Conservation (phyloP, 108 stramenopile species). For the Pseudonitzschia pungens region DNA sequence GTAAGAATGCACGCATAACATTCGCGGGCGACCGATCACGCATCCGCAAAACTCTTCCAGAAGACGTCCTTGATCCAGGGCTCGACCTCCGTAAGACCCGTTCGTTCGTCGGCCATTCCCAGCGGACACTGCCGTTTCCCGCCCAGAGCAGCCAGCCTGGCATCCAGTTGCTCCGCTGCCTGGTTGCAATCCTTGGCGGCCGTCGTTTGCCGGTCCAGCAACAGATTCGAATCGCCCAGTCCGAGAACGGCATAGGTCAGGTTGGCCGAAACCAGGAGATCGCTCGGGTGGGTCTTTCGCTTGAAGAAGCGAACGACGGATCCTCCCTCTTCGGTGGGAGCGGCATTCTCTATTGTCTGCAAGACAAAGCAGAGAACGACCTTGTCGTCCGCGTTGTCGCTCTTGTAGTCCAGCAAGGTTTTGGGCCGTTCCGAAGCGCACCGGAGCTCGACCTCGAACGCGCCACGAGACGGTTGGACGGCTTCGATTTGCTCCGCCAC, state of each 20-base stretch:
- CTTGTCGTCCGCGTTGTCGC: not conserved
- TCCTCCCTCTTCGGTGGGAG: constrained; percentile 44
- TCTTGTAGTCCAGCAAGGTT: constrained; percentile 16
- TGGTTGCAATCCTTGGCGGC: constrained; percentile 55
- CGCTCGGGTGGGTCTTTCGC: constrained; percentile 46
- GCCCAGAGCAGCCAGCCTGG: constrained; percentile 35
- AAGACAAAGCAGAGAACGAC: constrained; percentile 33
- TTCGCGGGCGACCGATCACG: no score
- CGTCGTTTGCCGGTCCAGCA: constrained; percentile 53
- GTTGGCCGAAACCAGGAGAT: not conserved
- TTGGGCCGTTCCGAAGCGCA: constrained; percentile 38
- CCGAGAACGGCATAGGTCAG: constrained; percentile 37
- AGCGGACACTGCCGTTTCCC: constrained; percentile 20
- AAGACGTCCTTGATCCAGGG: constrained; percentile 41
- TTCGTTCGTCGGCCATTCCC: constrained; percentile 47
- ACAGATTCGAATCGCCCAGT: constrained; percentile 44
- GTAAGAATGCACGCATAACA: no score
- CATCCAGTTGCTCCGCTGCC: constrained; percentile 32
- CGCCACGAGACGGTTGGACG: constrained; percentile 1
- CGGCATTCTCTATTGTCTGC: constrained; percentile 51
- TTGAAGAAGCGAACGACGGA: constrained; percentile 48
- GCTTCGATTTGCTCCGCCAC: constrained; percentile 37
- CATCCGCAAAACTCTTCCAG: constrained; percentile 12
- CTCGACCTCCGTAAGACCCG: constrained; percentile 46
- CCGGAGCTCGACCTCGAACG: not conserved